Conservation (phyloP, 345 rosid species). For the Heritiera littoralis region DNA sequence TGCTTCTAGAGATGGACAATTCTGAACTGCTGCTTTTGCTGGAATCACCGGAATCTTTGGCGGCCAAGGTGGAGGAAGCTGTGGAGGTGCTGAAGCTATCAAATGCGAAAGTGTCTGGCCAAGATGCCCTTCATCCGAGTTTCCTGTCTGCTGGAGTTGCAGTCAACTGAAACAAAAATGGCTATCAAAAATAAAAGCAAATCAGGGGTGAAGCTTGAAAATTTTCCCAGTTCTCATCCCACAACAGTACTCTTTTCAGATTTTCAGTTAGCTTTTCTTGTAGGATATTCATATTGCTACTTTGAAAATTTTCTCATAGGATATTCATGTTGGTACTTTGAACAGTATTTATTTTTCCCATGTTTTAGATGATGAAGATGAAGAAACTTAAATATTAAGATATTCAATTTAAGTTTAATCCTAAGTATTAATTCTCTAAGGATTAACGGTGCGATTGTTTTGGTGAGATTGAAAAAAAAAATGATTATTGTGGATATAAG, state of each 20-base stretch:
- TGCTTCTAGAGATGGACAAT: slow-evolving; percentile 80
- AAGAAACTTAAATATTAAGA: too few relatives aligned
- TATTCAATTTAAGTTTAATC: too few relatives aligned
- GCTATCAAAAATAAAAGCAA: neutral
- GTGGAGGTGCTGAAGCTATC: slow-evolving; percentile 63
- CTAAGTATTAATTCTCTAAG: too few relatives aligned
- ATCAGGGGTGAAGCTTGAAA: neutral
- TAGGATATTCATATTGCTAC: neutral
- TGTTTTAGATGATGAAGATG: too few relatives aligned
- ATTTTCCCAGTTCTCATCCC: neutral
- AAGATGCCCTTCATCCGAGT: slow-evolving; percentile 43
- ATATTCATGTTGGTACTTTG: neutral
- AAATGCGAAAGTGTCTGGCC: slow-evolving; percentile 41
- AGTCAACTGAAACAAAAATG: slow-evolving; percentile 40
- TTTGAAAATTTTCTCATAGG: neutral
- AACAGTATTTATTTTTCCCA: neutral
- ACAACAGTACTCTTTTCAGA: neutral
- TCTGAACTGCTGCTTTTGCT: slow-evolving; percentile 59
- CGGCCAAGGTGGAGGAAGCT: slow-evolving; percentile 70
- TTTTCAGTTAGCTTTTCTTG: neutral
- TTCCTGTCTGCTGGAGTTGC: slow-evolving; percentile 62
- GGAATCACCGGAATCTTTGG: slow-evolving; percentile 61
- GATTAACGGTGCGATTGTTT: too few relatives aligned
- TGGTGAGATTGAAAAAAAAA: too few relatives aligned
- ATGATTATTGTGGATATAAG: too few relatives aligned